Evolutionary conservation across 176 grass and related monocot species (phyloP).

Genomic region (Areca catechu): DNA sequence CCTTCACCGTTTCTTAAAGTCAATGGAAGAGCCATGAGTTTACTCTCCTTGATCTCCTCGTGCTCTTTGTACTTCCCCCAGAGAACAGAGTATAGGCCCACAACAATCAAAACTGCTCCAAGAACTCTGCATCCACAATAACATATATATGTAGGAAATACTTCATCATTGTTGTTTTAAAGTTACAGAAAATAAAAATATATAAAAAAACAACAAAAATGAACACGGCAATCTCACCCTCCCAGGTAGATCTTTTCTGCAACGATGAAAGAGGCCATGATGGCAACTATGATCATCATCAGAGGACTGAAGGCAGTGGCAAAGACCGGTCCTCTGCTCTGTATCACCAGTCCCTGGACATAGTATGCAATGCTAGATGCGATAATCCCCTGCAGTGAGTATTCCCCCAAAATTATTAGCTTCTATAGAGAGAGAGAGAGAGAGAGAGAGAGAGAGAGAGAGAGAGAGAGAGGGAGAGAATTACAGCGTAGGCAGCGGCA

Average conservation of each 20-base stretch:
- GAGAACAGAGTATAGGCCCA: constrained; percentile 76
- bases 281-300: constrained; percentile 98
- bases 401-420: neutral
- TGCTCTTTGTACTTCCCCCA: constrained; percentile 86
- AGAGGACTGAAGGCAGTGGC: constrained; percentile 96
- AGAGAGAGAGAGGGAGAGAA: constrained; percentile 11
- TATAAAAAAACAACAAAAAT: no score
- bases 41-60: constrained; percentile 30
- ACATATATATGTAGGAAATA: neutral
- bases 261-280: constrained; percentile 98
- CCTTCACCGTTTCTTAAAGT: constrained; percentile 24
- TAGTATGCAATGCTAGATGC: constrained; percentile 95
- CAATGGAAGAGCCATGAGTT: constrained; percentile 41
- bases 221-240: constrained; percentile 16
- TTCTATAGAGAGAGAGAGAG: neutral
- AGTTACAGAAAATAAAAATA: no score
- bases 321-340: constrained; percentile 86
- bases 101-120: constrained; percentile 68
- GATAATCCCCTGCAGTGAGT: constrained; percentile 66
- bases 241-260: constrained; percentile 85
- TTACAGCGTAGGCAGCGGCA: constrained; percentile 86
- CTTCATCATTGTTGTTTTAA: no score
- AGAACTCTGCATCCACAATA: constrained; percentile 27
- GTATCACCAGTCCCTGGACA: constrained; percentile 92
- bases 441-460: constrained; percentile 4